Conservation (phyloP, 139 green algal species). For the Chlorella ohadii region DNA sequence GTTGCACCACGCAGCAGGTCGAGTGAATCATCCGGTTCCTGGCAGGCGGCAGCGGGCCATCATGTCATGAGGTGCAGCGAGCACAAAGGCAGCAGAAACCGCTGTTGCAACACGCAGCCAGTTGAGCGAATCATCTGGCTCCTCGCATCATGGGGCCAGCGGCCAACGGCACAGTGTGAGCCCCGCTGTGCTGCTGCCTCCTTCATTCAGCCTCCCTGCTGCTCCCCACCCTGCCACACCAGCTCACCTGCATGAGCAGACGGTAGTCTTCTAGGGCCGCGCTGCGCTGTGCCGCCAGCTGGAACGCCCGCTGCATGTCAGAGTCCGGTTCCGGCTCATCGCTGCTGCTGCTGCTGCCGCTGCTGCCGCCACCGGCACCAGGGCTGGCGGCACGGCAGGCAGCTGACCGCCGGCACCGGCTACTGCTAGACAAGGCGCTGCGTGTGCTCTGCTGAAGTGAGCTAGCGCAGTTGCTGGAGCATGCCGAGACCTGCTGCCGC, state of each 20-base stretch:
- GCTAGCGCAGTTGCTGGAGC: too few species aligned
- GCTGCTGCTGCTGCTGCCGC: neutral
- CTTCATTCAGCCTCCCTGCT: neutral
- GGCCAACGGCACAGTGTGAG: too few species aligned
- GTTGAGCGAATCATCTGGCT: neutral
- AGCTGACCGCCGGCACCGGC: neutral
- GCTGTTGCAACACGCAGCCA: neutral
- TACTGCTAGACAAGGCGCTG: neutral
- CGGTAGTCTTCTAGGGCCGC: constrained; percentile 36
- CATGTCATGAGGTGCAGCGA: too few species aligned
- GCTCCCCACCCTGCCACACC: neutral
- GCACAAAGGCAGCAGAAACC: too few species aligned
- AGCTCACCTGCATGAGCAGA: constrained; percentile 21
- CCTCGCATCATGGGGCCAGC: too few species aligned
- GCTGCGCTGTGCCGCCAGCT: neutral
- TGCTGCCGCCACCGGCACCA: too few species aligned
- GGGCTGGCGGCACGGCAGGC: neutral
- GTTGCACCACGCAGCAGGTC: constrained; percentile 12
- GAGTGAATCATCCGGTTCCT: neutral
- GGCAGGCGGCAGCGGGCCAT: neutral
- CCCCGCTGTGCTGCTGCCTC: too few species aligned
- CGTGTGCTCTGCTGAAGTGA: too few species aligned
- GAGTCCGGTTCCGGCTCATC: neutral
- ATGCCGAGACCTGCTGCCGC: too few species aligned
- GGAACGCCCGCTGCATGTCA: neutral